Evolutionary conservation across 176 grass and related monocot genomes (phyloP).

Genomic region (Lolium rigidum): DNA sequence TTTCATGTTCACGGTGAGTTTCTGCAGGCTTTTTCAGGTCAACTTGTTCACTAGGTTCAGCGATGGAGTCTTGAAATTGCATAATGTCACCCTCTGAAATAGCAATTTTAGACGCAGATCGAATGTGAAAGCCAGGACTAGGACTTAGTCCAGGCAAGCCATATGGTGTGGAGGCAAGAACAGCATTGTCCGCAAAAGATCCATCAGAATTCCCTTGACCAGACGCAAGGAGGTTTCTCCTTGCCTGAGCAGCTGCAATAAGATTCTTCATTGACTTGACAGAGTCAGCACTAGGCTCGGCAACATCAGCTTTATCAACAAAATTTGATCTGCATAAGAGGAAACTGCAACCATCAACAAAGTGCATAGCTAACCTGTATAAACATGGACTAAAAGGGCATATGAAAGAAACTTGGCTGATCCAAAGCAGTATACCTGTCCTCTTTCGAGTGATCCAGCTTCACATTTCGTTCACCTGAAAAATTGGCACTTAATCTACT

Average conservation of each 20-base stretch:
- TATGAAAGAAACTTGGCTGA: slow-evolving; percentile 13
- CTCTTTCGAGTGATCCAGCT: slow-evolving; percentile 57
- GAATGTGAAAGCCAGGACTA: slow-evolving; percentile 69
- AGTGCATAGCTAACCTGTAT: slow-evolving; percentile 12
- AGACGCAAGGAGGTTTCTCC: slow-evolving; percentile 82
- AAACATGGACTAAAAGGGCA: neutral
- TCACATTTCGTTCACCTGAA: slow-evolving; percentile 48
- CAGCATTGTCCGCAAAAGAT: slow-evolving; percentile 48
- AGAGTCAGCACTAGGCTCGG: slow-evolving; percentile 43
- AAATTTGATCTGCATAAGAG: slow-evolving; percentile 55
- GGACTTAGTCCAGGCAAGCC: slow-evolving; percentile 70
- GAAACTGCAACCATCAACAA: slow-evolving; percentile 41
- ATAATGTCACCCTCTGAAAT: slow-evolving; percentile 54
- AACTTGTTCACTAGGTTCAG: slow-evolving; percentile 45
- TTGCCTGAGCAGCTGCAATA: slow-evolving; percentile 96
- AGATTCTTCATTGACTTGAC: slow-evolving; percentile 91
- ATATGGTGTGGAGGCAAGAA: slow-evolving; percentile 59
- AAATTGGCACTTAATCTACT: slow-evolving; percentile 50
- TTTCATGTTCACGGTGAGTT: slow-evolving; percentile 56
- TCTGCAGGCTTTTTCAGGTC: slow-evolving; percentile 60
- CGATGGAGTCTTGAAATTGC: slow-evolving; percentile 50
- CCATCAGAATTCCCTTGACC: slow-evolving; percentile 72
- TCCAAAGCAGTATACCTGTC: slow-evolving; percentile 65
- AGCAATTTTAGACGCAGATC: slow-evolving; percentile 63
- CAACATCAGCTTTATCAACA: slow-evolving; percentile 53